Conservation (phyloP, 192 early-diverging fungal genomes). For the Coemansia sp. region DNA sequence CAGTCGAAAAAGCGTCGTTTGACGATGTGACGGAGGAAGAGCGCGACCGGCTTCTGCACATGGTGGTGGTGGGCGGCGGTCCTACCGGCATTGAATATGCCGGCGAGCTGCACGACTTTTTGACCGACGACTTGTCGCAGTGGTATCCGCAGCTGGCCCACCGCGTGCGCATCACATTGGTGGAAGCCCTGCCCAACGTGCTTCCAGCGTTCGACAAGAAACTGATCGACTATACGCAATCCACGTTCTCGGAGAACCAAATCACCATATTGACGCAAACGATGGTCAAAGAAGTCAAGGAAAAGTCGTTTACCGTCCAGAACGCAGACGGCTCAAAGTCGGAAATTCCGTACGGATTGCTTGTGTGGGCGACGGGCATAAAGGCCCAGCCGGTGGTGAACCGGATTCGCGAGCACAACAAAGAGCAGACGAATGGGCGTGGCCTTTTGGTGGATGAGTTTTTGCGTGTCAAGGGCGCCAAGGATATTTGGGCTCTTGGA, state of each 20-base stretch:
- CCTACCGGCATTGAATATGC: slow-evolving; percentile 80
- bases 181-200: slow-evolving; percentile 79
- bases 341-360: slow-evolving; percentile 65
- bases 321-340: slow-evolving; percentile 51
- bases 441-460: slow-evolving; percentile 76
- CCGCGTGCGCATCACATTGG: slow-evolving; percentile 64
- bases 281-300: slow-evolving; percentile 64
- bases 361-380: slow-evolving; percentile 79
- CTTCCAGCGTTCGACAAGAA: slow-evolving; percentile 74
- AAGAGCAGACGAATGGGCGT: slow-evolving; percentile 47
- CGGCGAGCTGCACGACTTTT: slow-evolving; percentile 78
- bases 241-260: slow-evolving; percentile 70
- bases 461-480: slow-evolving; percentile 69
- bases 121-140: slow-evolving; percentile 75
- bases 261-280: slow-evolving; percentile 77
- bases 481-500: slow-evolving; percentile 80
- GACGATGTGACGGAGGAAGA: slow-evolving; percentile 64
- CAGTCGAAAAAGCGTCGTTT: slow-evolving; percentile 76
- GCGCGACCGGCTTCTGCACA: slow-evolving; percentile 67
- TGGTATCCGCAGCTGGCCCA: slow-evolving; percentile 73
- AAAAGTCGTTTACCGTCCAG: slow-evolving; percentile 61
- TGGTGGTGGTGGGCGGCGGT: slow-evolving; percentile 86
- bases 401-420: slow-evolving; percentile 49
- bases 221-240: slow-evolving; percentile 71
- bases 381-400: slow-evolving; percentile 63